Base-by-base conservation (phyloP, 106 monocot genomes). In the Dioscorea zingiberensis region DNA sequence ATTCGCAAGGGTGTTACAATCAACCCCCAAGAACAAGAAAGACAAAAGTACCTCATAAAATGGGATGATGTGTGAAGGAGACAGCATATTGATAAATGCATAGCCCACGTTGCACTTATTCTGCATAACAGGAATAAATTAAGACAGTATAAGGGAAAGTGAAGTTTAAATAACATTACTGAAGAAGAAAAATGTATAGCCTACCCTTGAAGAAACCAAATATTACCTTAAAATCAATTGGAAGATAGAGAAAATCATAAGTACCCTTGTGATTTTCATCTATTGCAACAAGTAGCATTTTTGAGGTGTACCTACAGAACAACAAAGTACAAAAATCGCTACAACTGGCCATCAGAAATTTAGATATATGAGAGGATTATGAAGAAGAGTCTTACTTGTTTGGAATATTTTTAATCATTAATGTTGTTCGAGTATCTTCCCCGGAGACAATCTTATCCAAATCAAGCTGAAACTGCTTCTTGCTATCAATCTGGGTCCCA, bases 321-420 rank as follows among this genome's bases (percentile, higher is more conserved):
- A 67, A 65, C 47, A 23, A 61, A 57, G 54, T n/a, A n/a, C n/a
- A n/a, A n/a, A n/a, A n/a, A n/a, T n/a, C n/a, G n/a, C n/a, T n/a
- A n/a, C n/a, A n/a, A n/a, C n/a, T n/a, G n/a, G n/a, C n/a, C n/a
- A n/a, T n/a, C n/a, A n/a, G n/a, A n/a, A n/a, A n/a, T n/a, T n/a
- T n/a, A n/a, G n/a, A n/a, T n/a, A n/a, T n/a, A n/a, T n/a, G n/a
- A n/a, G n/a, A n/a, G n/a, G n/a, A n/a, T n/a, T n/a, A n/a, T n/a
- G n/a, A n/a, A n/a, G n/a, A n/a, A n/a, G n/a, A n/a, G n/a, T n/a
- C n/a, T n/a, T 83, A 93, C 93, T 93, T 93, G 54, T 93, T 93
- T 51, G 93, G 93, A 12, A 93, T 93, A 73, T 93, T 93, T 80
- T 86, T 93, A 48, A 93, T 88, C 93, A 93, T 93, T 32, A 93